Evolutionary conservation across 495 filamentous ascomycete genomes (phyloP).

Genomic region (Entonaema liquescens): DNA sequence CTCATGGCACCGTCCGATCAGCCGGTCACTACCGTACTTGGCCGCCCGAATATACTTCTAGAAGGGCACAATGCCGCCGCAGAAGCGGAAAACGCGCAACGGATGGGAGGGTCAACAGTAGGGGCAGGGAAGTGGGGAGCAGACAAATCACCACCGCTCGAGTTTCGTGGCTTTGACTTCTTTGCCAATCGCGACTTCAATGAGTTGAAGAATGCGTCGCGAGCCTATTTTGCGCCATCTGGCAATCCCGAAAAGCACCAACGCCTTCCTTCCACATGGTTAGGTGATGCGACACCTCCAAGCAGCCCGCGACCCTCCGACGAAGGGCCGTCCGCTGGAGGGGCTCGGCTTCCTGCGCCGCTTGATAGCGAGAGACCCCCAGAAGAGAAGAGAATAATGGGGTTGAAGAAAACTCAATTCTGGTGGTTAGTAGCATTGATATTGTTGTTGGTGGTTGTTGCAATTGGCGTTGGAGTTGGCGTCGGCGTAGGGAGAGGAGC

Average conservation of each 20-base stretch:
- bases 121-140: neutral
- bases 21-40: conserved; percentile 14
- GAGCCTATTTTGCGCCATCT: conserved; percentile 38
- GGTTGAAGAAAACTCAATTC: conserved; percentile 38
- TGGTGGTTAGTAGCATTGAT: conserved; percentile 46
- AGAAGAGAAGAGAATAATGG: conserved; percentile 32
- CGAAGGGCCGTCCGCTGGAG: conserved; percentile 4
- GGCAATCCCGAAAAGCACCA: conserved; percentile 27
- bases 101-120: conserved; percentile 3
- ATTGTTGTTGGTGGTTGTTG: conserved; percentile 46
- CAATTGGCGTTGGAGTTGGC: conserved; percentile 52
- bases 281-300: conserved; percentile 43
- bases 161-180: conserved; percentile 46
- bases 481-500: conserved; percentile 41
- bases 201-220: conserved; percentile 41
- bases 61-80: neutral
- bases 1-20: conserved; percentile 30
- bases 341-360: neutral
- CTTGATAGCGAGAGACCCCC: neutral
- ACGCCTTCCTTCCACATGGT: conserved; percentile 40
- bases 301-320: conserved; percentile 33
- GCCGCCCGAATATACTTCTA: conserved; percentile 21
- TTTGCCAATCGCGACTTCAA: conserved; percentile 45
- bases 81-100: neutral
- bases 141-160: conserved; percentile 26